Conservation (phyloP, 169 alveolate genomes). For the Plasmodium cynomolgi region DNA sequence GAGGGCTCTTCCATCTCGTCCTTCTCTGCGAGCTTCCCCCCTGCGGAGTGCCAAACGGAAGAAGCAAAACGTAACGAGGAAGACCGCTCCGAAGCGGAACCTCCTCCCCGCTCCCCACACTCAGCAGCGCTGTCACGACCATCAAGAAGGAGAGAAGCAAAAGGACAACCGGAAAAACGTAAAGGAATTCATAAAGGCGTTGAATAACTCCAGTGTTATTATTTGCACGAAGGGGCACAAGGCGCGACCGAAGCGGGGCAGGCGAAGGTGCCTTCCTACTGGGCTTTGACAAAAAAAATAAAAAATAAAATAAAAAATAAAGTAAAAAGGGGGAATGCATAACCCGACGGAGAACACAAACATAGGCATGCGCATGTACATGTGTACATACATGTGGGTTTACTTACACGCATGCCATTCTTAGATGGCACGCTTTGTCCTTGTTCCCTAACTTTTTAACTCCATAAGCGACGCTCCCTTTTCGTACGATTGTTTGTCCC, state of each 20-base stretch:
- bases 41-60: neutral
- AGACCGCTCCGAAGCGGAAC: neutral
- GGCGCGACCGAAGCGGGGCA: neutral
- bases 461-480: neutral
- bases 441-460: neutral
- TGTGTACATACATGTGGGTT: neutral
- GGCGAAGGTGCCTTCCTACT: neutral
- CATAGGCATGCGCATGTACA: neutral
- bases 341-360: neutral
- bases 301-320: neutral
- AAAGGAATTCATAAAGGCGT: slow-evolving; percentile 14
- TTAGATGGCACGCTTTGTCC: neutral
- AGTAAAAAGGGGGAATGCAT: neutral
- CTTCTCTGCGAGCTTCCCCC: neutral
- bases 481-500: neutral
- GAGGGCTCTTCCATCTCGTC: neutral
- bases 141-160: neutral
- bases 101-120: neutral
- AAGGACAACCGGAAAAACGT: slow-evolving; percentile 14
- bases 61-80: neutral
- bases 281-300: neutral
- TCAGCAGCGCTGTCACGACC: neutral
- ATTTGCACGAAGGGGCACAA: slow-evolving; percentile 23
- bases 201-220: slow-evolving; percentile 36
- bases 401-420: neutral